These are phyloP conservation scores for Sporobolomyces roseus DNA, from an alignment of 768 basidiomycete genomes.

Conservation along the genomic window DNA sequence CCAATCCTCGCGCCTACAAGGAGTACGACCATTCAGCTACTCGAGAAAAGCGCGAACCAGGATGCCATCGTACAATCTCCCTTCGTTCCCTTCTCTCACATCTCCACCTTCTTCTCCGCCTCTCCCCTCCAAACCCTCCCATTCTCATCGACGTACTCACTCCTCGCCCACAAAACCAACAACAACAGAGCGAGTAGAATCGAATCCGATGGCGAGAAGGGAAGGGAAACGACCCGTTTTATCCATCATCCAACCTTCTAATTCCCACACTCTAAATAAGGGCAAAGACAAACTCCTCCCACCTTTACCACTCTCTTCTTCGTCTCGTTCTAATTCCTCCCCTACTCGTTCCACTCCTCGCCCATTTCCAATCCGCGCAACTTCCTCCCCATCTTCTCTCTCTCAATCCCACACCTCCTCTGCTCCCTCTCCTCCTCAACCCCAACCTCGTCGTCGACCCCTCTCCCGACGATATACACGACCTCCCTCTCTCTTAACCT, in stretches of 20 bases:
- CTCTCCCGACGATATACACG: slow-evolving; percentile 22
- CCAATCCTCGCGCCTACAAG: too few species aligned
- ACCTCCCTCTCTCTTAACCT: not conserved
- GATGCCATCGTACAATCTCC: slow-evolving; percentile 20
- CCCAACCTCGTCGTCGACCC: not conserved
- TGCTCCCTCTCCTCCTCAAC: not conserved
- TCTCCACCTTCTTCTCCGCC: too few species aligned
- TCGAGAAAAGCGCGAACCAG: too few species aligned
- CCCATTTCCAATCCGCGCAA: not conserved
- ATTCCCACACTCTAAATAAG: not conserved
- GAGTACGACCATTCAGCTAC: too few species aligned
- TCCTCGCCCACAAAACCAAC: too few species aligned
- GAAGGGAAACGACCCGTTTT: not conserved
- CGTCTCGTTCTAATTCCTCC: too few species aligned
- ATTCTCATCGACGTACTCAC: too few species aligned
- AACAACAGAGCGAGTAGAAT: too few species aligned
- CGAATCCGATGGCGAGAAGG: too few species aligned
- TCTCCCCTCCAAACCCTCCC: too few species aligned
- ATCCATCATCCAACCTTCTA: not conserved
- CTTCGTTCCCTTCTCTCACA: not conserved
- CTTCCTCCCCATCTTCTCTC: not conserved
- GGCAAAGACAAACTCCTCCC: not conserved
- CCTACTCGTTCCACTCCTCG: not conserved
- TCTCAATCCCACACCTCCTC: not conserved
- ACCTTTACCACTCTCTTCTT: slow-evolving; percentile 7